Conservation (phyloP, 108 stramenopile species). For the Pseudonitzschia multiseries region DNA sequence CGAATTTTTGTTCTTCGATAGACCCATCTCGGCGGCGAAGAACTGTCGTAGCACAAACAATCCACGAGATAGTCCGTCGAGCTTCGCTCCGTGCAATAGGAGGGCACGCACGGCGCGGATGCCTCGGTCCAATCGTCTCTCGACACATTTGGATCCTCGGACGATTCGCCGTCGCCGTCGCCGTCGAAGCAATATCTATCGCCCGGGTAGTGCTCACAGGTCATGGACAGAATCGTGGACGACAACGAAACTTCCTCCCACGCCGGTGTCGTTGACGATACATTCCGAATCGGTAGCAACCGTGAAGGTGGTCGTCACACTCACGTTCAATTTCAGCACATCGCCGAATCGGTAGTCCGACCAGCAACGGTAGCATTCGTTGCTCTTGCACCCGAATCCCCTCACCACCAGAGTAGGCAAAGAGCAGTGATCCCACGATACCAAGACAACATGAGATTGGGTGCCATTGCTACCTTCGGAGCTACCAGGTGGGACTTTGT, state of each 20-base stretch:
- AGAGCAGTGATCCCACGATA: slow-evolving; percentile 8
- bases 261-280: background rate
- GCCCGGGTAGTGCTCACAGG: background rate
- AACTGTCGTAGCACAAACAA: background rate
- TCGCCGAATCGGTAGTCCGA: slow-evolving; percentile 5
- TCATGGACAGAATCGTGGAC: slow-evolving; percentile 3
- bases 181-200: background rate
- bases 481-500: too few species aligned
- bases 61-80: background rate
- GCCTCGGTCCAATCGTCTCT: background rate
- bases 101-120: background rate
- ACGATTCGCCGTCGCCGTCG: too few species aligned
- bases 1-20: too few species aligned
- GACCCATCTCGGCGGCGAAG: too few species aligned
- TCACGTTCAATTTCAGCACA: slow-evolving; percentile 9
- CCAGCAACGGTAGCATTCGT: slow-evolving; percentile 1
- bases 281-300: background rate
- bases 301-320: background rate
- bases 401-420: background rate
- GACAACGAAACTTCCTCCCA: background rate
- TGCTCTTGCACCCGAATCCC: background rate
- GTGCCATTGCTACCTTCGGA: background rate
- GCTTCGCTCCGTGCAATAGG: background rate
- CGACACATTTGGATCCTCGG: background rate
- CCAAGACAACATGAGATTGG: background rate